A percentile compares a stretch with the other conserved stretches of the same genome.
Conservation (phyloP, 2,329 filamentous ascomycete species). For the Fonsecaea pedrosoi region DNA sequence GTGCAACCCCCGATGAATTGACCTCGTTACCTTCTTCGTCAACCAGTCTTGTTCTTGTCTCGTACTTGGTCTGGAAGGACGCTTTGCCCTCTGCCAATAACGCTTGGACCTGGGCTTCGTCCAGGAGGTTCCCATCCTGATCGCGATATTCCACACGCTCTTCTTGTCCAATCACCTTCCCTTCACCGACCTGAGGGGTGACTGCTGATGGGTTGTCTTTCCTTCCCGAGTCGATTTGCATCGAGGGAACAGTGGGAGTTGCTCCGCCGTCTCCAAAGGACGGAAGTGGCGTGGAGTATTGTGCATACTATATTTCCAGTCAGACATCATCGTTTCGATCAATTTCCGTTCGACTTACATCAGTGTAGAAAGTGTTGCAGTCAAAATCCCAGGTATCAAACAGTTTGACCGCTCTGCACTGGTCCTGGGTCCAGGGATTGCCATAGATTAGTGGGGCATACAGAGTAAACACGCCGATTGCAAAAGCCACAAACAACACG, state of each 20-base stretch:
- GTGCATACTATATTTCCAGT: constrained; percentile 43
- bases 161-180: constrained; percentile 61
- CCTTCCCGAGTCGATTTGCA: constrained; percentile 31
- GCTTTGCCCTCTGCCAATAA: constrained; percentile 81
- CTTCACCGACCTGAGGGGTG: constrained; percentile 46
- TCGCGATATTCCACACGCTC: constrained; percentile 94
- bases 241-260: constrained; percentile 35
- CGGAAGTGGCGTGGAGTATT: constrained; percentile 43
- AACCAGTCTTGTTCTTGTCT: constrained; percentile 87
- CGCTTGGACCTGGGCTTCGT: constrained; percentile 80
- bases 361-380: constrained; percentile 88
- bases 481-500: constrained; percentile 74
- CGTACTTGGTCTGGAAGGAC: constrained; percentile 92
- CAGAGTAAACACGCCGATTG: constrained; percentile 78
- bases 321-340: background rate
- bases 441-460: constrained; percentile 91
- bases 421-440: constrained; percentile 87
- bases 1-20: constrained; percentile 52
- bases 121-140: constrained; percentile 86
- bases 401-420: constrained; percentile 87
- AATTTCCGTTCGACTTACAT: constrained; percentile 68
- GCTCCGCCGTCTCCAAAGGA: constrained; percentile 21
- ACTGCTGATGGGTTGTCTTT: constrained; percentile 39
- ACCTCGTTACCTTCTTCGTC: constrained; percentile 82
- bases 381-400: constrained; percentile 95